These are phyloP conservation scores for Saussurea involucrata DNA, from an alignment of 129 eudicot species.

Conservation along the genomic window DNA sequence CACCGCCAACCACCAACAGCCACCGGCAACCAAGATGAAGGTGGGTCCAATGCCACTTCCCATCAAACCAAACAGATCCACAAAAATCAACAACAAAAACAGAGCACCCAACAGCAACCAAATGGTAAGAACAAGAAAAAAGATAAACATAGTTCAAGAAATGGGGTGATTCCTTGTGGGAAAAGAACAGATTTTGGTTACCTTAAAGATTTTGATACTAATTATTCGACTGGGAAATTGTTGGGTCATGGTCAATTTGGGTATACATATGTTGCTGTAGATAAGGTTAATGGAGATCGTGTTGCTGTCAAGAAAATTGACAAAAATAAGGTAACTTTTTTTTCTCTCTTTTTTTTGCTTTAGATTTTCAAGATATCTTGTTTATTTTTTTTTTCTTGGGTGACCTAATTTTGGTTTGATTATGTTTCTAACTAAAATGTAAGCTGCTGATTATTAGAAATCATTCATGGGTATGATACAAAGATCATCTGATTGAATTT, in stretches of 20 bases:
- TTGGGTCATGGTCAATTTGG: constrained; percentile 99
- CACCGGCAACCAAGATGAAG: constrained; percentile 10
- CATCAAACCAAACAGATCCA: constrained; percentile 9
- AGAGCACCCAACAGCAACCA: neutral
- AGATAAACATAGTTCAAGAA: constrained; percentile 13
- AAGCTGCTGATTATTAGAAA: neutral
- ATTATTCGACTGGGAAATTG: constrained; percentile 72
- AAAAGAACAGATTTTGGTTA: constrained; percentile 93
- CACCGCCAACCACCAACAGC: constrained; percentile 4
- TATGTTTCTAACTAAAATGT: neutral
- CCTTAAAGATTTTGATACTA: constrained; percentile 66
- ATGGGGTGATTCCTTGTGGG: constrained; percentile 59
- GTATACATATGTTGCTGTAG: constrained; percentile 84
- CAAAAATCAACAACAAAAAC: constrained; percentile 10
- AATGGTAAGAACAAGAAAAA: constrained; percentile 11
- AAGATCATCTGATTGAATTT: constrained; percentile 1
- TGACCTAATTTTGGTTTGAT: constrained; percentile 3
- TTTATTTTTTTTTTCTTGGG: neutral
- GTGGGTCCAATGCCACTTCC: constrained; percentile 13
- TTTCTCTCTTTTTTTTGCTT: neutral
- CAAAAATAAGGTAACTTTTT: constrained; percentile 66
- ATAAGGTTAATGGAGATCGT: constrained; percentile 80
- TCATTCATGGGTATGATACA: neutral
- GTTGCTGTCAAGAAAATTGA: constrained; percentile 98
- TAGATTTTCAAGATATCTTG: neutral